Conservation (phyloP, 345 rosid species). For the Excoecaria cochinchinensis region DNA sequence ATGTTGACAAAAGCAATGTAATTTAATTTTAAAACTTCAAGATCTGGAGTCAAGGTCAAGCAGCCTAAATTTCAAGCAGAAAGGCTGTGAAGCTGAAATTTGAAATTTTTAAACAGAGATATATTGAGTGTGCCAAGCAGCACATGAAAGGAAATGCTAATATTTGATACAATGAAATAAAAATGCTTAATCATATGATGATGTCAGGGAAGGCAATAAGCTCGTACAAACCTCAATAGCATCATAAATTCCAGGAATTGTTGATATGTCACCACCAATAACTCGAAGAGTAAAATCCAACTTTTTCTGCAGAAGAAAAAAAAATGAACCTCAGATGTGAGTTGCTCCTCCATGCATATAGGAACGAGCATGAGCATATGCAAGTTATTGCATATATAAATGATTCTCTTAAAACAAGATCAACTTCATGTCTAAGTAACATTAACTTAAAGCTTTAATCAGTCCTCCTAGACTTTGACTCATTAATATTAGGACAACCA, state of each 20-base stretch:
- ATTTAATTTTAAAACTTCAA: neutral
- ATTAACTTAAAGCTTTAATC: neutral
- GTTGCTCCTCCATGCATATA: neutral
- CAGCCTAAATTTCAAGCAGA: neutral
- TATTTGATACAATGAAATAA: constrained; percentile 5
- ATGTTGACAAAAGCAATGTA: neutral
- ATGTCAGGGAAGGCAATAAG: neutral
- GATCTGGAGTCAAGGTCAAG: neutral
- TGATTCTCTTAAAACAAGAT: constrained; percentile 1
- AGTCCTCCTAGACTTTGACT: neutral
- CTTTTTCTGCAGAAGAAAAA: constrained; percentile 72
- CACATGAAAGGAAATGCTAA: neutral
- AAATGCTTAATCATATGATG: neutral
- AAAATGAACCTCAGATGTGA: too few relatives aligned
- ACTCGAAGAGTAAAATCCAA: constrained; percentile 88
- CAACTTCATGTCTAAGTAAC: neutral
- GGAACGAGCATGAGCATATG: neutral
- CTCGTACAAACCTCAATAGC: constrained; percentile 81
- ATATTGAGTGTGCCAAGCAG: neutral
- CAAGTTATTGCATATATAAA: neutral
- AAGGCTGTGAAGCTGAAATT: neutral
- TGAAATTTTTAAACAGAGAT: neutral
- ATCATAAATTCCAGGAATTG: constrained; percentile 82
- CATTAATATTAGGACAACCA: neutral
- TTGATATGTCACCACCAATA: constrained; percentile 87